Conservation (phyloP, 2,329 filamentous ascomycete genomes). For the Phaeophleospora eucalypticola region DNA sequence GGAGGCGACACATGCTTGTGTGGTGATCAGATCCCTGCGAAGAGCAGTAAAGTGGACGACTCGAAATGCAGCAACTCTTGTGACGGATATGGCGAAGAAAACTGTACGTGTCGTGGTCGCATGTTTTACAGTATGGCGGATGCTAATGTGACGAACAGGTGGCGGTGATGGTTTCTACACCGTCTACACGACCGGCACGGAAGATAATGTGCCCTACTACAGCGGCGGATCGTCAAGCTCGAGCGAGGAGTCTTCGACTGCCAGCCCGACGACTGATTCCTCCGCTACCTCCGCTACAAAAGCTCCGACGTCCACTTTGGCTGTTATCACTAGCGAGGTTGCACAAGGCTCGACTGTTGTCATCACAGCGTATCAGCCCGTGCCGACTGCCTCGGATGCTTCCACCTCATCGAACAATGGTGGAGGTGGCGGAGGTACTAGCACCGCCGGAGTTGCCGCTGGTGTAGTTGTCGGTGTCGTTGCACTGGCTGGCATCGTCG, state of each 20-base stretch:
- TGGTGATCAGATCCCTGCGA: conserved; percentile 64
- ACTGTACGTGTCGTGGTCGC: conserved; percentile 49
- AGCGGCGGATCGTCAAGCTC: conserved; percentile 16
- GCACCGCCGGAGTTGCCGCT: conserved; percentile 76
- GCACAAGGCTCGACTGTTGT: conserved; percentile 34
- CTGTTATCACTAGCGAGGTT: conserved; percentile 31
- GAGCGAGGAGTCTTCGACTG: conserved; percentile 9
- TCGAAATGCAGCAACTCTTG: conserved; percentile 62
- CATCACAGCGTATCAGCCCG: conserved; percentile 26
- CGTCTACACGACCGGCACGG: conserved; percentile 50
- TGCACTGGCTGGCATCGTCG: conserved; percentile 61
- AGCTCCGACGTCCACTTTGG: background rate
- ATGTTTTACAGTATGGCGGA: background rate
- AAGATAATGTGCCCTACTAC: conserved; percentile 37
- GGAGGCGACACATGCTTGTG: conserved; percentile 70
- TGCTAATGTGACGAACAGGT: conserved; percentile 39
- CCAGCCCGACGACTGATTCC: conserved; percentile 15
- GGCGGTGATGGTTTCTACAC: conserved; percentile 54
- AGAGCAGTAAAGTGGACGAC: conserved; percentile 53
- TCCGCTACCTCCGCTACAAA: conserved; percentile 11
- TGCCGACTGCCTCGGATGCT: conserved; percentile 44
- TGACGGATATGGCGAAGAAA: conserved; percentile 41
- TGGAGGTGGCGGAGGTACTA: conserved; percentile 43
- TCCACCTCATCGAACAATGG: conserved; percentile 36
- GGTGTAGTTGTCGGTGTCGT: conserved; percentile 84